Conservation (phyloP, 2,329 filamentous ascomycete species). For the Ceratocystis variospora region DNA sequence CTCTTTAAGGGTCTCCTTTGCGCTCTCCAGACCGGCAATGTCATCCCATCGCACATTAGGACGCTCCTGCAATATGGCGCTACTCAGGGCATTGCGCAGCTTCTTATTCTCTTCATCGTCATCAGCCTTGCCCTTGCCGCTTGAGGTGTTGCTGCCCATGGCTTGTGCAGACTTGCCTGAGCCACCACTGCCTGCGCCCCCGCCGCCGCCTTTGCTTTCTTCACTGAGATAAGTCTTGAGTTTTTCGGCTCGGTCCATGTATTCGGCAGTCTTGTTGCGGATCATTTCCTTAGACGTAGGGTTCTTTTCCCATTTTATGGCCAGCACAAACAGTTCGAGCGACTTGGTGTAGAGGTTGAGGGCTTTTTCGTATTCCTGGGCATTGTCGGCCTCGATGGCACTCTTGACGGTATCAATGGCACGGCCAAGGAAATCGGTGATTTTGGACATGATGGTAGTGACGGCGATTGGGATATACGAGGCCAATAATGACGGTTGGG, state of each 20-base stretch:
- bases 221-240: constrained; percentile 80
- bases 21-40: constrained; percentile 82
- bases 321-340: constrained; percentile 96
- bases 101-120: constrained; percentile 94
- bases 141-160: constrained; percentile 58
- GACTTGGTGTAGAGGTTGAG: constrained; percentile 93
- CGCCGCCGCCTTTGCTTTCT: constrained; percentile 29
- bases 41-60: constrained; percentile 98
- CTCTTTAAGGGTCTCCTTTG: constrained; percentile 95
- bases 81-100: constrained; percentile 73
- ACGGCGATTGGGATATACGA: too few relatives aligned
- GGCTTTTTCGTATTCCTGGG: constrained; percentile 91
- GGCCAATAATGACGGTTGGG: too few relatives aligned
- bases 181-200: constrained; percentile 24
- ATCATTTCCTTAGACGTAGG: constrained; percentile 95
- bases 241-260: constrained; percentile 98
- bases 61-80: constrained; percentile 87
- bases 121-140: constrained; percentile 44
- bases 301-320: constrained; percentile 99
- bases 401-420: constrained; percentile 96
- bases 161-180: constrained; percentile 37
- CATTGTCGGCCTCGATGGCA: constrained; percentile 91
- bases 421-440: constrained; percentile 85
- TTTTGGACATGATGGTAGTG: constrained; percentile 19
- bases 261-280: constrained; percentile 83